Base-by-base conservation (phyloP, 257 asterid genomes). In the Knoxia roxburghii region DNA sequence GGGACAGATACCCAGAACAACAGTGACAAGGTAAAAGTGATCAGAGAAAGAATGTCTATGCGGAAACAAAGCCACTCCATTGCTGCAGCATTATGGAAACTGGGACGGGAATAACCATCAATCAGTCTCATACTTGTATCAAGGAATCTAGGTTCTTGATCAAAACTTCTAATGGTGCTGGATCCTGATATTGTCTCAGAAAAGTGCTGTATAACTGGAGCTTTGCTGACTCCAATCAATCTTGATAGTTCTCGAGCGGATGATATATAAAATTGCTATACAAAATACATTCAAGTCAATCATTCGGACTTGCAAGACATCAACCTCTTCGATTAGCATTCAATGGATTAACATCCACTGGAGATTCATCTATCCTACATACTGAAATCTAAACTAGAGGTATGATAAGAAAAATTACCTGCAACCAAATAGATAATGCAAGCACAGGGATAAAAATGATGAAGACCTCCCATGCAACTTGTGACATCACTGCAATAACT, bases 141-240 rank as follows among this genome's bases (percentile, higher is more conserved):
- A 6, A 1, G 10, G 46, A 41, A 41, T 41, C 46, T 41, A 41
- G 14, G 13, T 41, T 41, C 46, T 67, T 89, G 96, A 71, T 85
- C 84, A 20, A 91, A 91, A 66, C 95, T 75, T 79, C 96, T 76
- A 68, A 91, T 91, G 0, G 96, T 91, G 68, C 78, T 84, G 59
- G 96, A 76, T 73, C 98, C 98, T 1, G 95, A 85, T 27, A 91
- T 81, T 1, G 98, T 89, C 75, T 91, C 98, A 1, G 96, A 80
- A 60, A 91, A 91, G 46, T 41, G 46, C 10, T 41, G 46, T 41
- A 41, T 41, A 41, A 41, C 46, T 41, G 46, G 46, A 41, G 68
- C 94, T 76, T 89, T 85, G 82, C 87, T 80, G 41, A 89, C 87
- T 67, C 96, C 98, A 75, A 83, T 69, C 52, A 91, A 64, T 52